Percentiles rank a stretch among this genome's conserved stretches.
Conservation (phyloP, 257 asterid genomes). For the Forsythia viridissima region DNA sequence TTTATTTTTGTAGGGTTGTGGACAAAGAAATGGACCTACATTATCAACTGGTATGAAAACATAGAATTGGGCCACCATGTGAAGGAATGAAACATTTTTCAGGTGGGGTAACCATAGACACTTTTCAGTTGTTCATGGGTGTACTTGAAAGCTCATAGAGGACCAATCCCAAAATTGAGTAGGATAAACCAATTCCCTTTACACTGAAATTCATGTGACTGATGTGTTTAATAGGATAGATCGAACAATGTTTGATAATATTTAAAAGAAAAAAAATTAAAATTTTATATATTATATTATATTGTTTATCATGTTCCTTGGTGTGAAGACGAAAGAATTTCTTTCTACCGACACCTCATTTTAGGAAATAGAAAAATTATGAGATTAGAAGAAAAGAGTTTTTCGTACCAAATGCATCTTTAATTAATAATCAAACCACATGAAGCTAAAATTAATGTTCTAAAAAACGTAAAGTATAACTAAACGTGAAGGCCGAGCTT, state of each 20-base stretch:
- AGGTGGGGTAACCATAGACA: slow-evolving; percentile 4
- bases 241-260: neutral
- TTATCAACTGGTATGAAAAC: neutral
- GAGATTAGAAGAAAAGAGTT: too few relatives aligned
- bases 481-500: too few relatives aligned
- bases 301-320: neutral
- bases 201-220: neutral
- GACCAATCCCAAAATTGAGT: slow-evolving; percentile 8
- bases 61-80: slow-evolving; percentile 32
- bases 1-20: neutral
- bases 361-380: too few relatives aligned
- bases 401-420: too few relatives aligned
- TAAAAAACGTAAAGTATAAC: too few relatives aligned
- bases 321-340: neutral
- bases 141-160: slow-evolving; percentile 15
- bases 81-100: slow-evolving; percentile 6
- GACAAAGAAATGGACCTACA: slow-evolving; percentile 34
- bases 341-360: too few relatives aligned
- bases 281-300: too few relatives aligned
- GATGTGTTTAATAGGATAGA: neutral
- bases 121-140: slow-evolving; percentile 24
- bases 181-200: neutral
- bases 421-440: too few relatives aligned
- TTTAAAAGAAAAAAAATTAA: too few relatives aligned
- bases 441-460: too few relatives aligned